phyloP scores from a whole-genome alignment of 208 protist genomes.

The Acanthamoeba sp. region DNA sequence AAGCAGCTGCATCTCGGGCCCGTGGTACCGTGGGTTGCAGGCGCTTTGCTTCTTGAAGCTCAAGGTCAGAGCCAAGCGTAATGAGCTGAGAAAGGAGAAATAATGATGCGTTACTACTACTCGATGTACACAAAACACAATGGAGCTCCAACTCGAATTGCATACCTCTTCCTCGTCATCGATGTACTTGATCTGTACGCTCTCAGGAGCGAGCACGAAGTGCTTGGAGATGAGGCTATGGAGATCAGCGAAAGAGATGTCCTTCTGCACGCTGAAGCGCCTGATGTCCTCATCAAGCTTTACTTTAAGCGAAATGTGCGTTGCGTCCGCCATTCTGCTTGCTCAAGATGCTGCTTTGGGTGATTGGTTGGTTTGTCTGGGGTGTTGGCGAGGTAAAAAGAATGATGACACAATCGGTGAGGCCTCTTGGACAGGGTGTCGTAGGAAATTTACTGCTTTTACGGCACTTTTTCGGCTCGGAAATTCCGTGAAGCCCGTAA shows the following conservation, averaged over 20 bases:
- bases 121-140: too few species aligned
- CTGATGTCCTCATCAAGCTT: constrained; percentile 20
- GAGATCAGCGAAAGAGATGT: background rate
- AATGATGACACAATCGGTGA: too few species aligned
- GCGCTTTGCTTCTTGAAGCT: constrained; percentile 20
- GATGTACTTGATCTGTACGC: background rate
- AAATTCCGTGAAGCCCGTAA: background rate
- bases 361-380: background rate
- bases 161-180: constrained; percentile 36
- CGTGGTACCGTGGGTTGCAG: background rate
- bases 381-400: too few species aligned
- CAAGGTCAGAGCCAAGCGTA: constrained; percentile 29
- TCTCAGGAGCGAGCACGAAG: constrained; percentile 5
- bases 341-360: too few species aligned
- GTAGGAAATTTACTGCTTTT: background rate
- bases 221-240: background rate
- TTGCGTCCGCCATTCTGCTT: background rate
- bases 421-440: too few species aligned
- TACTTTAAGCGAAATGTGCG: background rate
- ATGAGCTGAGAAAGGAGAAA: background rate
- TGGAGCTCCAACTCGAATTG: background rate
- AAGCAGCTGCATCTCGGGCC: background rate
- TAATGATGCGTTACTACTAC: too few species aligned
- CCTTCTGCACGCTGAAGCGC: background rate
- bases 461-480: background rate